phyloP scores from a whole-genome alignment of 2,329 filamentous ascomycete genomes.

The Phyllosticta paracitricarpa region DNA sequence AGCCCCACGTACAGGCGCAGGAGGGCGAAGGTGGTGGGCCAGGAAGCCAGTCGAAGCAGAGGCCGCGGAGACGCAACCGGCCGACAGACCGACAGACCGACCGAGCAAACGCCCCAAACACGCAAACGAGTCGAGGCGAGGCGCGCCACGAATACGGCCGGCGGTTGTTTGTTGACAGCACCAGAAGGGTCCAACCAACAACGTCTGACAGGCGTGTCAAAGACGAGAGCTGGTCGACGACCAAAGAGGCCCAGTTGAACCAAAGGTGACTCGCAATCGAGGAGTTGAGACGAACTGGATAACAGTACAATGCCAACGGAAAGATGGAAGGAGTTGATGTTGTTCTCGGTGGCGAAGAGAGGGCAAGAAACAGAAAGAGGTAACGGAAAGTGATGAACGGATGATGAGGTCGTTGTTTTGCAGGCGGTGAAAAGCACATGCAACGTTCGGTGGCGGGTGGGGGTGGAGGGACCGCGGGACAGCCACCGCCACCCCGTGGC shows the following conservation, averaged over 20 bases:
- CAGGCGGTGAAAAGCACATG: not conserved
- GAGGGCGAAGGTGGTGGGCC: not conserved
- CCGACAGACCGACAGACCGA: not conserved
- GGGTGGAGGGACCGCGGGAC: not conserved
- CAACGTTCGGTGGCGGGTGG: not conserved
- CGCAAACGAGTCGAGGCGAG: not conserved
- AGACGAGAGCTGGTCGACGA: not conserved
- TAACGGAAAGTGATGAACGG: not conserved
- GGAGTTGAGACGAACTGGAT: not conserved
- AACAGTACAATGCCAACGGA: not conserved
- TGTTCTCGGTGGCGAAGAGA: not conserved
- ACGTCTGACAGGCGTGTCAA: not conserved
- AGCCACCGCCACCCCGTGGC: not conserved
- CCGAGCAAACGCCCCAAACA: not conserved
- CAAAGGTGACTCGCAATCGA: not conserved
- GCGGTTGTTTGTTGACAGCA: not conserved
- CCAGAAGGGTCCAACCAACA: not conserved
- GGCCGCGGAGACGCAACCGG: not conserved
- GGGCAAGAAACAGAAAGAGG: not conserved
- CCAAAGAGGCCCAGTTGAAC: not conserved
- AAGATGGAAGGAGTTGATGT: not conserved
- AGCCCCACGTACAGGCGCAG: not conserved
- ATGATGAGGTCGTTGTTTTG: not conserved
- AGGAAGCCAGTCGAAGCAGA: not conserved
- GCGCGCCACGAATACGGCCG: not conserved